These are phyloP conservation scores for Candida insectorum DNA, from an alignment of 805 yeast genomes.

Conservation along the genomic window DNA sequence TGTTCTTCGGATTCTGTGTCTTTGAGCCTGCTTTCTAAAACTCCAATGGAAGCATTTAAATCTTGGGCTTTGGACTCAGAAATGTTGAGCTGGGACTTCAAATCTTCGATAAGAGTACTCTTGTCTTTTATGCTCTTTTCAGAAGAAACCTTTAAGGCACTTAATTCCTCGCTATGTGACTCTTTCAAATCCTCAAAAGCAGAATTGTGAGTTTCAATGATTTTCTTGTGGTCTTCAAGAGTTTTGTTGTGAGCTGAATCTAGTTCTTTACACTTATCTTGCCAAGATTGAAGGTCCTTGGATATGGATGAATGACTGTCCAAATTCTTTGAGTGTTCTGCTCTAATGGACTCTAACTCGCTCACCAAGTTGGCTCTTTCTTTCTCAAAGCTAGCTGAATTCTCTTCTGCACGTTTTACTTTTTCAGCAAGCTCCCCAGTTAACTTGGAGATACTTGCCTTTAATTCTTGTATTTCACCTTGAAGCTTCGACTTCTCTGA, in stretches of 20 bases:
- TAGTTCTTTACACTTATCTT: constrained; percentile 3
- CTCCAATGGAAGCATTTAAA: too few species aligned
- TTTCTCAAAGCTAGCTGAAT: background rate
- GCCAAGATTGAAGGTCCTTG: constrained; percentile 6
- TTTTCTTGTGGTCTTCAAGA: too few species aligned
- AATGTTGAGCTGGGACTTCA: background rate
- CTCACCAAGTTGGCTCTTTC: constrained; percentile 1
- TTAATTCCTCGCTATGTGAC: background rate
- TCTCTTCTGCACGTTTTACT: background rate
- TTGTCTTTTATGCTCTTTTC: background rate
- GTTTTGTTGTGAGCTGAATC: constrained; percentile 3
- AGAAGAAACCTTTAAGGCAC: background rate
- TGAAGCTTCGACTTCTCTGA: constrained; percentile 1
- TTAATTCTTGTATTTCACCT: background rate
- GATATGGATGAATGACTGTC: constrained; percentile 1
- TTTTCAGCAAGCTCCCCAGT: background rate
- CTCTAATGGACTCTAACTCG: constrained; percentile 5
- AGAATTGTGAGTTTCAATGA: constrained; percentile 1
- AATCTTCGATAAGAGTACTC: background rate
- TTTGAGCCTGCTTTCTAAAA: too few species aligned
- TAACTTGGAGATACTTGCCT: background rate
- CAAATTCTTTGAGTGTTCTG: background rate
- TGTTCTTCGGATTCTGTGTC: too few species aligned
- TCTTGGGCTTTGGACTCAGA: background rate
- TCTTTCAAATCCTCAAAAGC: background rate